phyloP scores from a whole-genome alignment of 2,329 filamentous ascomycete genomes.

The Fusarium tjaetaba region DNA sequence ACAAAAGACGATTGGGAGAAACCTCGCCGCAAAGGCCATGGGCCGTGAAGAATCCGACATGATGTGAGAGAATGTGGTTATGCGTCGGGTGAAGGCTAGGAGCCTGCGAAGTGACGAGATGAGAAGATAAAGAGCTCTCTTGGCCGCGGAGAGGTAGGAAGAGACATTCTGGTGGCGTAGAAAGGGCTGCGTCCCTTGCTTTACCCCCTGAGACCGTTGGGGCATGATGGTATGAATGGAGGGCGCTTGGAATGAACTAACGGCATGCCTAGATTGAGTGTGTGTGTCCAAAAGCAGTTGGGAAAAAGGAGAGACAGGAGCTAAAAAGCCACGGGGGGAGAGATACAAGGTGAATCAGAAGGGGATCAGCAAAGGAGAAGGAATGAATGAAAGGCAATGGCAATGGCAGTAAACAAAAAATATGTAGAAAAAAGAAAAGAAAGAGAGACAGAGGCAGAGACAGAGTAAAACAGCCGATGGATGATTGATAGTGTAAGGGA shows the following conservation, averaged over 20 bases:
- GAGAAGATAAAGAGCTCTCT: neutral
- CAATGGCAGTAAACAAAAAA: neutral
- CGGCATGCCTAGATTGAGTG: neutral
- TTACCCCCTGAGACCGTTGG: constrained; percentile 1
- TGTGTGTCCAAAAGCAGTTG: neutral
- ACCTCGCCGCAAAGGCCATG: constrained; percentile 16
- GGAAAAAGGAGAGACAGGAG: neutral
- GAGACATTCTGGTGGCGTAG: neutral
- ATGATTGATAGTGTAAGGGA: neutral
- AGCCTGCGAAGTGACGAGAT: neutral
- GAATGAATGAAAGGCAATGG: neutral
- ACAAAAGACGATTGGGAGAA: constrained; percentile 36
- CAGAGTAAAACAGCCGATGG: neutral
- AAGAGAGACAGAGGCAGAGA: neutral
- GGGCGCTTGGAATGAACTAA: neutral
- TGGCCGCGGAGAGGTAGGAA: neutral
- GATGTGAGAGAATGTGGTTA: neutral
- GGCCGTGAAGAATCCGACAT: constrained; percentile 24
- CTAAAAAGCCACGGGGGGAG: neutral
- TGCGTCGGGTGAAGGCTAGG: neutral
- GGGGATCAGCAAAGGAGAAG: neutral
- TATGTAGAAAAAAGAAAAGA: neutral
- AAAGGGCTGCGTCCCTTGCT: neutral
- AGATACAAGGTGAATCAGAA: neutral
- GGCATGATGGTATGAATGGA: constrained; percentile 5